A percentile compares a stretch with the other conserved stretches of the same genome.
phyloP scores from a whole-genome alignment of 192 early-diverging fungal genomes.

The Podila verticillata region DNA sequence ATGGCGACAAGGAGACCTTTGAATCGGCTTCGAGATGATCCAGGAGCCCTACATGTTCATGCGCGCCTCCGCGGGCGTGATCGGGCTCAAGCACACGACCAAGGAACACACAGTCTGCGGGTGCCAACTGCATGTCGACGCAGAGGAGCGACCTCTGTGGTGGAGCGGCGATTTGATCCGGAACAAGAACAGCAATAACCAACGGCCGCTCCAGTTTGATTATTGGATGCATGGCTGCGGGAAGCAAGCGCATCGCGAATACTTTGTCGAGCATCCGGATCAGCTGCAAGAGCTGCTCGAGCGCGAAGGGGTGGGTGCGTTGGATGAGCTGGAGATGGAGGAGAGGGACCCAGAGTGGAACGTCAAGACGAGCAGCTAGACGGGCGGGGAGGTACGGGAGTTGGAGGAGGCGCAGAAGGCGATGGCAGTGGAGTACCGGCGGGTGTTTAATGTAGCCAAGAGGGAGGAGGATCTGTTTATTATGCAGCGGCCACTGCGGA shows the following conservation, averaged over 20 bases:
- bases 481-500: neutral
- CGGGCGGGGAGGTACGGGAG: neutral
- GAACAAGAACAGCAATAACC: conserved; percentile 29
- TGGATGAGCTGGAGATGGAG: neutral
- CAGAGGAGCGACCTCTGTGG: conserved; percentile 30
- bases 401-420: neutral
- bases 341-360: neutral
- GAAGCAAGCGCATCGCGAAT: neutral
- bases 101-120: conserved; percentile 38
- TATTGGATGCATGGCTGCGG: conserved; percentile 8
- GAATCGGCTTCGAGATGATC: conserved; percentile 62
- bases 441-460: neutral
- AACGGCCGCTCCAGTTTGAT: conserved; percentile 18
- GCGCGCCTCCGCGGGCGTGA: conserved; percentile 40
- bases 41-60: conserved; percentile 54
- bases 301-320: neutral
- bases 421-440: neutral
- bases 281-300: neutral
- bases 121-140: conserved; percentile 38
- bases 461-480: neutral
- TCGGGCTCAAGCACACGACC: conserved; percentile 35
- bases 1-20: conserved; percentile 72
- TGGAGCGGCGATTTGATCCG: conserved; percentile 45
- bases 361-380: neutral
- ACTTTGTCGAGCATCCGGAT: neutral